Percentiles rank a stretch among this genome's conserved stretches.
These are phyloP conservation scores for Plenodomus lindquistii DNA, from an alignment of 2,329 filamentous ascomycete genomes.

Conservation along the genomic window DNA sequence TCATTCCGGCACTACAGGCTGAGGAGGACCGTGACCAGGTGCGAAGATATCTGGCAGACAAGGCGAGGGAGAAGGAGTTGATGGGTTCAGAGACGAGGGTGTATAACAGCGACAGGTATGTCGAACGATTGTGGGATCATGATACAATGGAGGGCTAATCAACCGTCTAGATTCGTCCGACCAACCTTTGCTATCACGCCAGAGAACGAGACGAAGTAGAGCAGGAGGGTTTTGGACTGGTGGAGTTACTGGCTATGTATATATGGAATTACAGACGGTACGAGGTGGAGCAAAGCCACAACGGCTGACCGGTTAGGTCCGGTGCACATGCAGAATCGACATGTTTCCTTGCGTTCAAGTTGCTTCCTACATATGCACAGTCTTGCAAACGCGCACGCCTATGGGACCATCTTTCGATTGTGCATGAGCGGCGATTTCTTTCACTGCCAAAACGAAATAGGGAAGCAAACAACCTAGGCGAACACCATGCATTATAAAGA, in stretches of 20 bases:
- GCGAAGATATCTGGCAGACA: constrained; percentile 80
- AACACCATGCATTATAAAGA: too few relatives aligned
- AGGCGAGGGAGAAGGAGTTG: constrained; percentile 87
- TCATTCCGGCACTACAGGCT: constrained; percentile 91
- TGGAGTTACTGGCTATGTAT: constrained; percentile 10
- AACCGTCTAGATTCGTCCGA: constrained; percentile 58
- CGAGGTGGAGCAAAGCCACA: constrained; percentile 2
- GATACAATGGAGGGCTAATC: constrained; percentile 6
- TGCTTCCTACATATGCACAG: not conserved
- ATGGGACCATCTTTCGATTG: too few relatives aligned
- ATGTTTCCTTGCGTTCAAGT: constrained; percentile 12
- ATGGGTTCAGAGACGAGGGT: constrained; percentile 81
- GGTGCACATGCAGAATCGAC: constrained; percentile 8
- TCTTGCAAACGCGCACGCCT: not conserved
- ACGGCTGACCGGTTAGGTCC: constrained; percentile 5
- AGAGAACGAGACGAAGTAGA: constrained; percentile 62
- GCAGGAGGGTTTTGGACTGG: not conserved
- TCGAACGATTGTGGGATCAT: constrained; percentile 3
- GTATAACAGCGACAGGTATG: constrained; percentile 87
- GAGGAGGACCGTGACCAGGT: constrained; percentile 97
- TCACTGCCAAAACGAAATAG: not conserved
- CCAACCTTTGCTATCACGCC: constrained; percentile 79
- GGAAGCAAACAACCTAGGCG: not conserved
- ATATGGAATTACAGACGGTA: constrained; percentile 8
- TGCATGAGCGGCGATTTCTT: too few relatives aligned